Base-by-base conservation (phyloP, 192 early-diverging fungal species). In the Coemansia sp. region DNA sequence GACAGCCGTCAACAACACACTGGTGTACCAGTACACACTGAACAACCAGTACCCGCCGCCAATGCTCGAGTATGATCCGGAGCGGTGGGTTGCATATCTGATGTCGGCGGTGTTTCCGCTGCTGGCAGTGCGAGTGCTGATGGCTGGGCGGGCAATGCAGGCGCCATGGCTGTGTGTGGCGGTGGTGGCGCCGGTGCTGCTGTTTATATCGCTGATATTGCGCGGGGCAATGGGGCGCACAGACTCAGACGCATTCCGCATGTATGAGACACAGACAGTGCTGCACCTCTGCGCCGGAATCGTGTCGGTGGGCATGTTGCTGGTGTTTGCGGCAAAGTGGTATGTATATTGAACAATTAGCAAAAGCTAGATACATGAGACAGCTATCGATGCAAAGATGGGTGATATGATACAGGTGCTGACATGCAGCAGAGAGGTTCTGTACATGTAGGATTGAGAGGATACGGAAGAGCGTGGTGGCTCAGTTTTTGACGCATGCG, bases 41-140 rank as follows among this genome's bases (percentile, higher is more conserved):
- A 68, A 56, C 35, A 80, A 80, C 59, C 53, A 65, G 55, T 80
- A 74, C 48, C 77, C 77, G 23, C 77, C 77, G 50, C 77, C 77
- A 15, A 68, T 74, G 72, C 52, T 80, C 6, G 45, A 70, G 59
- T 80, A 80, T 39, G 65, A 59, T 12, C 72, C 77, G 17, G 69
- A 71, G 45, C 67, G 72, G n/a, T 80, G 77, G 77, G 62, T 80
- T 59, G 65, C 77, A 19, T 80, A 63, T 25, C 24, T 80, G 19
- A 45, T 80, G 25, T 64, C 72, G 2, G 72, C 72, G 23, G 10
- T 74, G 24, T 80, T 74, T 38, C 69, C 66, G 54, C 51, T 72
- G 29, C 65, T 80, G 22, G 62, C 59, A 10, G 50, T 51, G 4
- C 77, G 72, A 17, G 66, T 65, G 47, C 39, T 73, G 41, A 62